Evolutionary conservation across 345 rosid species (phyloP).

Genomic region (Euphorbia tirucalli): DNA sequence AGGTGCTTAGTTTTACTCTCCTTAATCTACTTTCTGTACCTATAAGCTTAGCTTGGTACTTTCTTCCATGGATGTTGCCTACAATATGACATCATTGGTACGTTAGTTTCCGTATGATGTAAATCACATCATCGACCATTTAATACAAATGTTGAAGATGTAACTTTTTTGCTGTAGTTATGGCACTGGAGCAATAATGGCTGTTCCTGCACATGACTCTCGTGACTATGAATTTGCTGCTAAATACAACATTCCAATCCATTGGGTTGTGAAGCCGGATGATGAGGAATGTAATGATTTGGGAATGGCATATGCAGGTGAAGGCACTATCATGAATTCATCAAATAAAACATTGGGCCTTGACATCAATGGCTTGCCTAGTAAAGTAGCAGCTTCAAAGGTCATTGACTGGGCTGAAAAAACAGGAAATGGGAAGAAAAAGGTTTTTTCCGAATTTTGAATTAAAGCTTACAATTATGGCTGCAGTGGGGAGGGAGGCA

Average conservation of each 20-base stretch:
- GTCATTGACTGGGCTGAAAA: slow-evolving; percentile 83
- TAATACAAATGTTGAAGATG: slow-evolving; percentile 5
- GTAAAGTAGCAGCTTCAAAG: slow-evolving; percentile 61
- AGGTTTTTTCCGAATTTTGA: slow-evolving; percentile 43
- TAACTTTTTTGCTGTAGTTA: slow-evolving; percentile 48
- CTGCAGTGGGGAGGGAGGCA: slow-evolving; percentile 4
- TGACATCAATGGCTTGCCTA: slow-evolving; percentile 72
- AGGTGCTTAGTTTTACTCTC: slow-evolving; percentile 38
- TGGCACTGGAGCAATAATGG: slow-evolving; percentile 98
- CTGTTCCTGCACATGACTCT: slow-evolving; percentile 88
- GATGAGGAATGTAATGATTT: slow-evolving; percentile 40
- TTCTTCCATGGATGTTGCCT: slow-evolving; percentile 1
- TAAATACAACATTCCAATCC: slow-evolving; percentile 65
- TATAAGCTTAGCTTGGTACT: neutral
- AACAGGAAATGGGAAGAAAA: slow-evolving; percentile 77
- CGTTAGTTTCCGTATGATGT: neutral
- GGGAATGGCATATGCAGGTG: slow-evolving; percentile 56
- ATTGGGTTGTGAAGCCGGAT: slow-evolving; percentile 60
- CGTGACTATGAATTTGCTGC: slow-evolving; percentile 84
- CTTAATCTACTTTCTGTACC: slow-evolving; percentile 9
- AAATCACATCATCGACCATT: neutral
- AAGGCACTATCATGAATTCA: slow-evolving; percentile 61
- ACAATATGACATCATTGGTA: neutral
- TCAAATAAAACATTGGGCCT: slow-evolving; percentile 55
- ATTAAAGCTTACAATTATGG: neutral